Conservation (phyloP, 257 asterid genomes). For the Solanum boliviense region DNA sequence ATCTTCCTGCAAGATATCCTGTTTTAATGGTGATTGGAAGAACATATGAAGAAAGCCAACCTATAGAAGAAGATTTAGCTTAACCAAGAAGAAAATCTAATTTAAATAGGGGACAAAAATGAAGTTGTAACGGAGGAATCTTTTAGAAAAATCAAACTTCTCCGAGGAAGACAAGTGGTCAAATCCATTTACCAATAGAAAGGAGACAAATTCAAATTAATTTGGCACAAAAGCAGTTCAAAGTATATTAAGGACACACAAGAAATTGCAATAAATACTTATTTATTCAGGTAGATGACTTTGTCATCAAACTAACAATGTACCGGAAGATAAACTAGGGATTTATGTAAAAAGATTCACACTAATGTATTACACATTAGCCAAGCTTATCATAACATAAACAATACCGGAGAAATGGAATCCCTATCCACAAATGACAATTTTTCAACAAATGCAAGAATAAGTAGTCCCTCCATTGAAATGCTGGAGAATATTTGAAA, state of each 20-base stretch:
- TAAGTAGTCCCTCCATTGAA: not conserved
- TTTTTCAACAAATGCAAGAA: not conserved
- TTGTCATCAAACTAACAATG: not conserved
- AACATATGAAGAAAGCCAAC: not conserved
- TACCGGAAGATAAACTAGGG: not conserved
- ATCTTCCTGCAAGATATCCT: not conserved
- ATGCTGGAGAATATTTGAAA: not conserved
- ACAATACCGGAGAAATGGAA: not conserved
- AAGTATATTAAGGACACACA: not conserved
- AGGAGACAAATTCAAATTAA: not conserved
- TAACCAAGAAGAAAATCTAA: not conserved
- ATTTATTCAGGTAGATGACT: not conserved
- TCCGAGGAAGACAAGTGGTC: not conserved
- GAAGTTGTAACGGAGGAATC: not conserved
- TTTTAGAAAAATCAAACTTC: not conserved
- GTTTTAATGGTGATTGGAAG: not conserved
- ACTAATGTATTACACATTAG: not conserved
- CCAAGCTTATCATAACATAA: not conserved
- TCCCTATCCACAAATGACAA: not conserved
- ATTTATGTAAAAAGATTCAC: not conserved
- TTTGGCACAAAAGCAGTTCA: not conserved
- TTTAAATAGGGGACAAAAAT: not conserved
- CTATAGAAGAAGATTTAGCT: not conserved
- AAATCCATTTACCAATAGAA: not conserved
- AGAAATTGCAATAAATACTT: not conserved